phyloP scores from a whole-genome alignment of 768 basidiomycete genomes.

The Ramaria sp. region DNA sequence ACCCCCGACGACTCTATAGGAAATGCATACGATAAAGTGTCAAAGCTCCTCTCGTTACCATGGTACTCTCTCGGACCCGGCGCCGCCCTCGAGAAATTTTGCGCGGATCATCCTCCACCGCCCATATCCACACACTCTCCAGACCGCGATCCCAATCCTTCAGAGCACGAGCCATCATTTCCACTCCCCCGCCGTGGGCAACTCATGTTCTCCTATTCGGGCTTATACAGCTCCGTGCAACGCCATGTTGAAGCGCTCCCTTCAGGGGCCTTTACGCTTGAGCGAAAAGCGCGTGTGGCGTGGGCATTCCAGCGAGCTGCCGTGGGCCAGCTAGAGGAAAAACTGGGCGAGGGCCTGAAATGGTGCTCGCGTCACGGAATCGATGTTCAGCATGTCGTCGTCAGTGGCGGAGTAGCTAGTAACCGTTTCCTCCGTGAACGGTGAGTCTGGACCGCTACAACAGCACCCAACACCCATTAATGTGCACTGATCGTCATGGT shows the following conservation, averaged over 20 bases:
- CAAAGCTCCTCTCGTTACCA: constrained; percentile 50
- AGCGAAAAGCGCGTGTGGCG: constrained; percentile 35
- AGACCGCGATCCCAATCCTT: constrained; percentile 9
- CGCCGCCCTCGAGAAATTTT: constrained; percentile 70
- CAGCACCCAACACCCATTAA: neutral
- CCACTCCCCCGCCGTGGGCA: constrained; percentile 40
- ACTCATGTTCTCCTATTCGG: constrained; percentile 69
- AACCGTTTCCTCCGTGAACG: constrained; percentile 58
- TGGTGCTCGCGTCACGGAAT: constrained; percentile 34
- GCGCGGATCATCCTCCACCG: constrained; percentile 22
- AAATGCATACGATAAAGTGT: constrained; percentile 74
- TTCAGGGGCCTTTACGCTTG: constrained; percentile 7
- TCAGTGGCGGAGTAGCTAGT: constrained; percentile 91
- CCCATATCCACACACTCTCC: neutral
- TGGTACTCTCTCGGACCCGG: constrained; percentile 61
- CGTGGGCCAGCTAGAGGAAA: constrained; percentile 63
- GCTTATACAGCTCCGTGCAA: constrained; percentile 63
- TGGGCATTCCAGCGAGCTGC: constrained; percentile 65
- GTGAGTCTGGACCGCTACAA: constrained; percentile 26
- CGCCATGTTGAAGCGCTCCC: constrained; percentile 38
- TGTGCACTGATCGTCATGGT: neutral
- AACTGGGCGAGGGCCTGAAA: constrained; percentile 45
- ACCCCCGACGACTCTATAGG: constrained; percentile 71
- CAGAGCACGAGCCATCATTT: constrained; percentile 21
- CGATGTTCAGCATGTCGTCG: constrained; percentile 49